phyloP scores from a whole-genome alignment of 768 basidiomycete species.

The Piloderma croceum region DNA sequence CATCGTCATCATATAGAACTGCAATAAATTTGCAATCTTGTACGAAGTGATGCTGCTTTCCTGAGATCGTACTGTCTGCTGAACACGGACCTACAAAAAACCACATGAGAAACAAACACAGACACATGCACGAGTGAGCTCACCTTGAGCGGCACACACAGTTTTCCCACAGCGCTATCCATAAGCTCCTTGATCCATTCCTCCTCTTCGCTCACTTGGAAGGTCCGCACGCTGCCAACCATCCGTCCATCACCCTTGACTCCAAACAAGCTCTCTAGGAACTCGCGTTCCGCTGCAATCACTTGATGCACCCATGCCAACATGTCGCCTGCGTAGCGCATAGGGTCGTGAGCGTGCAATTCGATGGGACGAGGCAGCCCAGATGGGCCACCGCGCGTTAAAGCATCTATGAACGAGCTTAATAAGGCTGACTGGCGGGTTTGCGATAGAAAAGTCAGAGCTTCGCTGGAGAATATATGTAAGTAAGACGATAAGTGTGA shows the following conservation, averaged over 20 bases:
- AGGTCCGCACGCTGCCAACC: conserved; percentile 67
- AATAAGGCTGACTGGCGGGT: conserved; percentile 79
- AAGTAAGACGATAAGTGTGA: conserved; percentile 16
- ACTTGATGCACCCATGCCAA: conserved; percentile 97
- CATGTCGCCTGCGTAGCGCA: conserved; percentile 97
- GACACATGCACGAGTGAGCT: neutral
- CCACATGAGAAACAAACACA: conserved; percentile 2
- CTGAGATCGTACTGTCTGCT: conserved; percentile 89
- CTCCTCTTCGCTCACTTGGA: conserved; percentile 58
- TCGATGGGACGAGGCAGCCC: conserved; percentile 91
- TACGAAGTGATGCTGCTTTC: conserved; percentile 90
- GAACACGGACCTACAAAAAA: conserved; percentile 64
- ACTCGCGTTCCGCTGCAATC: conserved; percentile 92
- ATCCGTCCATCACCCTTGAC: conserved; percentile 59
- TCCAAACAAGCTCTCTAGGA: conserved; percentile 82
- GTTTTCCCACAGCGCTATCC: conserved; percentile 75
- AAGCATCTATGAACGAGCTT: conserved; percentile 76
- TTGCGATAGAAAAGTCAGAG: conserved; percentile 68
- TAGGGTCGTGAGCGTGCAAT: conserved; percentile 94
- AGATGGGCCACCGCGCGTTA: conserved; percentile 83
- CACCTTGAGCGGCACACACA: conserved; percentile 88
- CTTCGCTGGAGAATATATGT: conserved; percentile 47
- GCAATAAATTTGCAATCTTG: conserved; percentile 90
- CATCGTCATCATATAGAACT: conserved; percentile 94
- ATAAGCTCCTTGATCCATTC: conserved; percentile 75